Base-by-base conservation (phyloP, 768 basidiomycete genomes). In the Collybiopsis luxurians region DNA sequence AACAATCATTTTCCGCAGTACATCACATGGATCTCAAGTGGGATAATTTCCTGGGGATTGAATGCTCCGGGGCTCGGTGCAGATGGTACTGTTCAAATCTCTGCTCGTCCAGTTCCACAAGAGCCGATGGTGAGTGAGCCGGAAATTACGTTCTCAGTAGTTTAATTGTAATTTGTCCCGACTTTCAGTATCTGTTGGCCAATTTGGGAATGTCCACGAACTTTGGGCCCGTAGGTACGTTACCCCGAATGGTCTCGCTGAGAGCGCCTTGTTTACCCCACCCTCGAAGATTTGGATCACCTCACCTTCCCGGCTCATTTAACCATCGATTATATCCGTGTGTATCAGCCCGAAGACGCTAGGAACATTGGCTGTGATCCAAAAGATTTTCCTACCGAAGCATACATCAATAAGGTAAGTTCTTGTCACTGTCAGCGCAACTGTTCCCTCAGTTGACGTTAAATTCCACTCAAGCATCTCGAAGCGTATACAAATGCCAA, bases 281-380 rank as follows among this genome's bases (percentile, higher is more conserved):
- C 31, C 13, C 31, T 34, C 13, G 31, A 34, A 34, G 84, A 84
- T 58, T 72, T 77, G 38, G 64, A 64, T 1, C 71, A 85, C 56
- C 67, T 87, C 21, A 69, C 66, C 23, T 85, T 84, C 64, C 81
- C 83, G 4, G 69, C 67, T 3, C 55, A 56, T 26, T 77, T 89
- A 81, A 71, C 65, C 49, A 71, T 89, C 53, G 87, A 90, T 64
- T 90, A 84, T 66, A 77, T 90, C 50, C 80, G 89, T 38, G 85
- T 90, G 9, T 90, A 89, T 67, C 89, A 89, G 66, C 78, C 79
- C 21, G 69, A 73, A 57, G 69, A 75, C 48, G 60, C 71, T 43
- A 68, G 73, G 44, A 88, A 86, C 65, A 71, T 86, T 28, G 87
- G 87, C 17, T 89, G 87, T 65, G 80, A 85, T 61, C 87, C 87